Conservation (phyloP, 2,329 filamentous ascomycete genomes). For the Colletotrichum lentis region DNA sequence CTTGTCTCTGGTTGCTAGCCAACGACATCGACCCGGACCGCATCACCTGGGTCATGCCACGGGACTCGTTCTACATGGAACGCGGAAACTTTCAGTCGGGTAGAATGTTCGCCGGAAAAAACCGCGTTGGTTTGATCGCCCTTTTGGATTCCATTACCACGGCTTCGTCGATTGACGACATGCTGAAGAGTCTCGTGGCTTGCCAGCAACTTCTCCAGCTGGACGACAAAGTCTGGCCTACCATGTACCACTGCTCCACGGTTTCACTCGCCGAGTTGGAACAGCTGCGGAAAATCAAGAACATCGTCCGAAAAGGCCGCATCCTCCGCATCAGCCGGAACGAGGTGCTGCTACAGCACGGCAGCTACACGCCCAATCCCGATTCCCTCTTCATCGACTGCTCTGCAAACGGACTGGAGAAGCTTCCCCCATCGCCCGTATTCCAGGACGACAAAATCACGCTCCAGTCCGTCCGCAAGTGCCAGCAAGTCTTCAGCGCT, state of each 20-base stretch:
- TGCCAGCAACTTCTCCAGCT: background rate
- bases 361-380: background rate
- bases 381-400: background rate
- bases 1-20: background rate
- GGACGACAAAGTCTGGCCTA: constrained; percentile 2
- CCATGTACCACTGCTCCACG: background rate
- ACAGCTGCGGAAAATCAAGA: background rate
- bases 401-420: background rate
- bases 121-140: no score
- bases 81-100: background rate
- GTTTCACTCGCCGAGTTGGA: background rate
- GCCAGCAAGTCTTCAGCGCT: background rate
- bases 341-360: background rate
- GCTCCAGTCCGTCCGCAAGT: background rate
- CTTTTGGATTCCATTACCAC: no score
- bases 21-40: background rate
- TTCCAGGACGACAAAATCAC: background rate
- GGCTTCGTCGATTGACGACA: background rate
- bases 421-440: background rate
- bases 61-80: background rate
- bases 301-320: background rate
- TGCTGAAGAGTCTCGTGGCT: background rate
- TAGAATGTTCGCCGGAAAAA: no score
- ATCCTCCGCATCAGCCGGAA: background rate
- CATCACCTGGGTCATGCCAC: background rate